phyloP scores from a whole-genome alignment of 768 basidiomycete species.

The Coprinopsis cinerea region DNA sequence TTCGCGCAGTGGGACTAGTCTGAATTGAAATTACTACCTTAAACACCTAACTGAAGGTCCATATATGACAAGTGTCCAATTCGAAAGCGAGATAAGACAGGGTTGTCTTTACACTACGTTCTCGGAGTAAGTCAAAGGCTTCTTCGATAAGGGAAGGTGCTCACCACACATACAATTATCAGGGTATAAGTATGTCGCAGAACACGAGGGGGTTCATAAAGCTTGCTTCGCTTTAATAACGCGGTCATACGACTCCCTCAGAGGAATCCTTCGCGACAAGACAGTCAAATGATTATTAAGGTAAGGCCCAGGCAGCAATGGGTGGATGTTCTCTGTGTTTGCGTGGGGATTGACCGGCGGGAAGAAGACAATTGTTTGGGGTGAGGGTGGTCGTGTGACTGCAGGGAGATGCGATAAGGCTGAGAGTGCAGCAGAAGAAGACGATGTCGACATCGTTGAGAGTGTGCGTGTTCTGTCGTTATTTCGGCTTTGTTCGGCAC shows the following conservation, averaged over 20 bases:
- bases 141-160: not conserved
- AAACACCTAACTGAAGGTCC: too few relatives aligned
- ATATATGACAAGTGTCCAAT: too few relatives aligned
- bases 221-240: constrained; percentile 49
- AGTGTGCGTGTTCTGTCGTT: constrained; percentile 48
- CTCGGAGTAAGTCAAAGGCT: too few relatives aligned
- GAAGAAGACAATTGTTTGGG: constrained; percentile 54
- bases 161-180: too few relatives aligned
- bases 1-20: too few relatives aligned
- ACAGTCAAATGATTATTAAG: constrained; percentile 66
- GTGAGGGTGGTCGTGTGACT: constrained; percentile 38
- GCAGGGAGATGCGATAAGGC: constrained; percentile 51
- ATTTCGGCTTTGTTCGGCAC: constrained; percentile 16
- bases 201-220: not conserved
- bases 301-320: constrained; percentile 68
- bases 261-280: constrained; percentile 55
- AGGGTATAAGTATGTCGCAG: not conserved
- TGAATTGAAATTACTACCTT: too few relatives aligned
- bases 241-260: constrained; percentile 66
- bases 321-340: constrained; percentile 58
- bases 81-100: too few relatives aligned
- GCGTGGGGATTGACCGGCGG: constrained; percentile 52
- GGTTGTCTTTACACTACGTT: too few relatives aligned
- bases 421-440: constrained; percentile 51
- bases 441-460: constrained; percentile 50